phyloP scores from a whole-genome alignment of 495 filamentous ascomycete genomes.

The Aspergillus saccharolyticus region DNA sequence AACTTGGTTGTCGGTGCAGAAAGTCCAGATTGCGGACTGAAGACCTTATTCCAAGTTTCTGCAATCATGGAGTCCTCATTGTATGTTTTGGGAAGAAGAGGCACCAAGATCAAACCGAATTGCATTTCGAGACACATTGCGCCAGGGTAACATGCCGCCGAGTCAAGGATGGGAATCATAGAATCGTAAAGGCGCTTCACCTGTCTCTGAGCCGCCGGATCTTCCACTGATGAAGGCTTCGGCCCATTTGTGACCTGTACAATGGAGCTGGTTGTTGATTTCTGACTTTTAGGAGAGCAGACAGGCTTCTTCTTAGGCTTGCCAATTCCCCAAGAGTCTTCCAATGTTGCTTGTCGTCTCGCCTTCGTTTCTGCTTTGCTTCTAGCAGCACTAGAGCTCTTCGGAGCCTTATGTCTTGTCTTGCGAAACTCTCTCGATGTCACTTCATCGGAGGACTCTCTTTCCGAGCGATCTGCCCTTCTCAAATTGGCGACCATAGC shows the following conservation, averaged over 20 bases:
- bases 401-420: conserved; percentile 23
- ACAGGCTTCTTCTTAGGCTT: conserved; percentile 7
- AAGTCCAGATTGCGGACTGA: conserved; percentile 18
- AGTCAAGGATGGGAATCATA: conserved; percentile 22
- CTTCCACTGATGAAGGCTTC: not conserved
- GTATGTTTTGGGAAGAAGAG: conserved; percentile 19
- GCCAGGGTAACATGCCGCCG: conserved; percentile 27
- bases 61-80: conserved; percentile 11
- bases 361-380: conserved; percentile 13
- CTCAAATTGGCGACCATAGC: conserved; percentile 7
- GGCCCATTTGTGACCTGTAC: not conserved
- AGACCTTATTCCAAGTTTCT: conserved; percentile 24
- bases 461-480: conserved; percentile 5
- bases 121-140: conserved; percentile 30
- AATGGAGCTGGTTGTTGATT: not conserved
- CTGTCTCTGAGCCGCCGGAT: not conserved
- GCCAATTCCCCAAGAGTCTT: conserved; percentile 23
- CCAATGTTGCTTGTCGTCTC: conserved; percentile 25
- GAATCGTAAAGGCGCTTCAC: conserved; percentile 18
- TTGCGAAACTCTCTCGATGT: conserved; percentile 16
- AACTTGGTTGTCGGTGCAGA: conserved; percentile 22
- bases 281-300: not conserved
- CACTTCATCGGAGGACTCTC: conserved; percentile 11
- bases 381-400: conserved; percentile 5
- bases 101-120: conserved; percentile 33